Base-by-base conservation (phyloP, 2,329 filamentous ascomycete genomes). In the Helotiales sp. region DNA sequence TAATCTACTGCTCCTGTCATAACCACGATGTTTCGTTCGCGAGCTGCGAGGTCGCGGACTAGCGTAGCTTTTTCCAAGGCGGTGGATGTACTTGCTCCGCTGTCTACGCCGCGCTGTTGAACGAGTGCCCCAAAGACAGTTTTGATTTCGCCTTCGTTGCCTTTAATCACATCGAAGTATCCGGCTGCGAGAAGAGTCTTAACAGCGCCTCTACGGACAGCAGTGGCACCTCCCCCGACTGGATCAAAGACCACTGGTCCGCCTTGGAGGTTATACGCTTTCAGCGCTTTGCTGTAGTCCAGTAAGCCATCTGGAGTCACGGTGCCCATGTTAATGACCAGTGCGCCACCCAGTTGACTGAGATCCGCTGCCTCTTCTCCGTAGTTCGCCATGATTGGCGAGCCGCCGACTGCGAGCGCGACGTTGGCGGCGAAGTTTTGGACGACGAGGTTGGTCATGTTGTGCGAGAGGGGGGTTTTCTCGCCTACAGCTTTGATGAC, bases 381-480 rank as follows among this genome's bases (percentile, higher is more conserved):
- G 74, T 94, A 92, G 78, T 92, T 94, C 7, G 93, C 90, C 95
- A 98, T 98, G 79, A 97, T 97, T 45, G 95, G 95, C 22, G 91
- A 96, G 13, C 92, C 91, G 40, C 95, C 95, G 61, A 96, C 85
- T 37, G 91, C 88, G 17, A 97, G 85, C 45, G 93, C 93, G 2
- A 97, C 90, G 76, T 97, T 97, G 61, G 96, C 95, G 17, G 94
- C 92, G 75, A 98, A 92, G 80, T 97, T 97, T 76, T 97, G 93
- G 24, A 97, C 95, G 0, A 98, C 95, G 61, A 94, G 85, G 78
- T 98, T 98, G 62, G 96, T 98, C 93, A 98, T 98, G 80, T 97
- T 97, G 80, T 98, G 95, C 60, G 91, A 91, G 24, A 98, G 84
- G 0, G 94, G 93, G 65, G 86, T 89, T 50, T 80, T 83, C 2